These are phyloP conservation scores for Penicillium janthinellum DNA, from an alignment of 2,329 filamentous ascomycete species.

Conservation along the genomic window DNA sequence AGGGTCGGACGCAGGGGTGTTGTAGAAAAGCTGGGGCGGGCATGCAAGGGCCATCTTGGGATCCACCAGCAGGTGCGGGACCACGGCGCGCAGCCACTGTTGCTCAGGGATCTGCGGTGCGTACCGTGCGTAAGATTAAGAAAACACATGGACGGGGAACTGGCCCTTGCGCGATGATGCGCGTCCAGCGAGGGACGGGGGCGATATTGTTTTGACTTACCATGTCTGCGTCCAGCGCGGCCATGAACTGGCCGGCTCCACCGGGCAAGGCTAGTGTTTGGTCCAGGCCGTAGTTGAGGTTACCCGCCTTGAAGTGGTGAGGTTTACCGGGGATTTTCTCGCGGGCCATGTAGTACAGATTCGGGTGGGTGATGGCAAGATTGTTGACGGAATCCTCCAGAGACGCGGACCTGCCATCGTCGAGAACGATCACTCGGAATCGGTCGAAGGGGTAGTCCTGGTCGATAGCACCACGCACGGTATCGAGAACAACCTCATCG, in stretches of 20 bases:
- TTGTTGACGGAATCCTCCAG: conserved; percentile 40
- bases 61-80: conserved; percentile 62
- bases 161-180: conserved; percentile 1
- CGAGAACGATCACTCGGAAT: conserved; percentile 43
- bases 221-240: conserved; percentile 69
- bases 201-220: conserved; percentile 18
- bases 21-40: conserved; percentile 65
- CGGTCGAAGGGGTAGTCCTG: conserved; percentile 45
- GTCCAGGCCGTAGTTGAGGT: conserved; percentile 63
- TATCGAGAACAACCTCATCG: conserved; percentile 45
- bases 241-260: conserved; percentile 60
- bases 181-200: not conserved
- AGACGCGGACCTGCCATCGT: conserved; percentile 41
- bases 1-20: conserved; percentile 60
- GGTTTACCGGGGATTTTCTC: conserved; percentile 42
- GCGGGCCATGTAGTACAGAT: conserved; percentile 47
- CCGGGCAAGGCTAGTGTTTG: conserved; percentile 55
- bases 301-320: conserved; percentile 65
- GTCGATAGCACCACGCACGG: conserved; percentile 40
- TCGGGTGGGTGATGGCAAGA: conserved; percentile 39
- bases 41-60: conserved; percentile 61
- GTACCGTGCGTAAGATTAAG: conserved; percentile 9
- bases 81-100: conserved; percentile 60
- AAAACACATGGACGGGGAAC: not conserved
- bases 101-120: conserved; percentile 57